Base-by-base conservation (phyloP, 495 filamentous ascomycete genomes). In the Hyaloscypha variabilis region DNA sequence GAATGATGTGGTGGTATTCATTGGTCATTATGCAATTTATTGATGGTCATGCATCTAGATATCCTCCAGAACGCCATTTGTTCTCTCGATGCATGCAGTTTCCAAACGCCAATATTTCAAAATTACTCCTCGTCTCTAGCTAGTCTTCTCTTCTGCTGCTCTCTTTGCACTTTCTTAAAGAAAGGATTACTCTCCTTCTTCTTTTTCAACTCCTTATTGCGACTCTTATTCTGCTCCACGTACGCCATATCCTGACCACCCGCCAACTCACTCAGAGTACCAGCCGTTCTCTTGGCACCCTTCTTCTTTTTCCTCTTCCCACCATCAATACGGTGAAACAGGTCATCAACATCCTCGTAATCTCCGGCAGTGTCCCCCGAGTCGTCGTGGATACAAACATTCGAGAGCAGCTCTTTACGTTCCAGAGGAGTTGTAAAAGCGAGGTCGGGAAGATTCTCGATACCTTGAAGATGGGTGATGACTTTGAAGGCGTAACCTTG, bases 401-500 rank as follows among this genome's bases (percentile, higher is more conserved):
- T 88, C 59, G 93, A 89, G 2, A 99, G 84, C 34, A 97, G 85
- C 78, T 97, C 94, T 55, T 92, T 87, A 25, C 93, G 89, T 73
- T 98, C 94, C 14, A 87, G 81, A 0, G 93, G 82, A 1, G 93
- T 92, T 0, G 85, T 81, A 75, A 93, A 97, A 3, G 90, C 90
- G 11, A 98, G 86, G 6, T 88, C 89, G 8, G 90, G 87, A 34
- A 93, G 87, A 42, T 90, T 82, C 67, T 97, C 93, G 60, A 98
- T 93, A 28, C 94, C 94, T 70, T 93, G 88, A 8, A 99, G 83
- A 72, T 97, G 93, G 1, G 95, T 98, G 76, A 99, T 99, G 64
- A 99, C 95, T 76, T 98, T 98, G 84, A 98, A 98, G 23, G 95
- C 95, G 76, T 99, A 99, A 39, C 95, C 95, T 76, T 99, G 95